Evolutionary conservation across 768 basidiomycete genomes (phyloP).

Genomic region (Rhodotorula kratochvilovae): DNA sequence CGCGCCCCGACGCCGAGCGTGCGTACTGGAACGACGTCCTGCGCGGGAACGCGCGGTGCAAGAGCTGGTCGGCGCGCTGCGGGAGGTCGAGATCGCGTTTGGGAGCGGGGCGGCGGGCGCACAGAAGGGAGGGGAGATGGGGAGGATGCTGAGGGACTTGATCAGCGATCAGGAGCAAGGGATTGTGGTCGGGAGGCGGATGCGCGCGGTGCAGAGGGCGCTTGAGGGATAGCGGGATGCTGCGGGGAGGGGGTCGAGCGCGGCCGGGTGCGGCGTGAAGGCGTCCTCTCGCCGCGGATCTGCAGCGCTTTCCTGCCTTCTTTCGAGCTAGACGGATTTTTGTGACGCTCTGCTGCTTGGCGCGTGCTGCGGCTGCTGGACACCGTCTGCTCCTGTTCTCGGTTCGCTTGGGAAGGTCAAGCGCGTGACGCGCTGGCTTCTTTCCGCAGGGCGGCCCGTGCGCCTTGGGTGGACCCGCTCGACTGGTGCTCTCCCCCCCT

Average conservation of each 20-base stretch:
- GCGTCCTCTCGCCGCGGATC: too few species aligned
- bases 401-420: too few species aligned
- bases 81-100: slow-evolving; percentile 13
- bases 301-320: too few species aligned
- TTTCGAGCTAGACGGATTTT: too few species aligned
- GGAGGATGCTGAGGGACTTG: neutral
- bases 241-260: too few species aligned
- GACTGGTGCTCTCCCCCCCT: too few species aligned
- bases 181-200: neutral
- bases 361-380: too few species aligned
- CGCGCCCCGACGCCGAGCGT: slow-evolving; percentile 3
- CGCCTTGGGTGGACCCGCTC: too few species aligned
- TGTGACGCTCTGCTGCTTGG: too few species aligned
- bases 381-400: too few species aligned
- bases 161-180: neutral
- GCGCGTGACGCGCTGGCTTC: too few species aligned
- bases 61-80: slow-evolving; percentile 3
- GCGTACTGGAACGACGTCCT: slow-evolving; percentile 14
- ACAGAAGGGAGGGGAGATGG: slow-evolving; percentile 27
- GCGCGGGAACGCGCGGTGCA: neutral
- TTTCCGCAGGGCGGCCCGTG: too few species aligned
- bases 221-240: neutral
- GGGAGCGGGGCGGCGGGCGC: slow-evolving; percentile 6
- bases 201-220: neutral
- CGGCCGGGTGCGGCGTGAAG: neutral